Evolutionary conservation across 495 filamentous ascomycete genomes (phyloP), one percentile per base, ranked within the genome.

Genomic region (Hypoxylon subgilvum): DNA sequence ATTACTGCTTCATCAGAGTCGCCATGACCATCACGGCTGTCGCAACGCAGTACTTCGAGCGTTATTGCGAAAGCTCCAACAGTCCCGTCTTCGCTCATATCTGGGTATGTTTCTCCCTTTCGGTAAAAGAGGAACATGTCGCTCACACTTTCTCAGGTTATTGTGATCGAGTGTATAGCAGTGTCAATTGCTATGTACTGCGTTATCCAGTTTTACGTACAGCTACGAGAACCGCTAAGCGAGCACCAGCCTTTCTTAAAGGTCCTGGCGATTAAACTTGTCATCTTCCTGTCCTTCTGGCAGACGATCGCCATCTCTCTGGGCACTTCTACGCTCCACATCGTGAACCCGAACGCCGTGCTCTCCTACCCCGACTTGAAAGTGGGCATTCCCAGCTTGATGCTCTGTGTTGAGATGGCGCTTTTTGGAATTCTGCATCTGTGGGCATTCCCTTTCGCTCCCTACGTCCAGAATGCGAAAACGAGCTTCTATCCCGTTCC

Each of bases 201-300:
- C 67, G 65, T 97, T 47, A 89, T 97, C 58, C 90, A 96, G 57
- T 96, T 95, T 72, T 97, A 96, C 66, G 62, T 88, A 38, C 90
- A 95, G 64, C 73, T 93, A 32, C 85, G 82, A 50, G 70, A 76
- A 6, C 82, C 89, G 46, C 78, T 96, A 17, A 79, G 79, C n/a
- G 76, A 85, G 23, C 81, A 96, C 57, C 75, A 73, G 13, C 89
- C 91, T 1, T 89, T 95, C 53, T 72, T 96, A 47, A 96, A 96
- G 67, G 82, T 96, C 6, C 57, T 91, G 2, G 88, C 90, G 52
- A 96, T 96, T 68, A 96, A 96, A 66, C 82, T 96, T 30, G 92
- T 96, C 60, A 94, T 96, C 70, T 96, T 96, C 79, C 79, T 96
- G 49, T 94, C 89, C 4, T 96, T 96, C 73, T 96, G 92, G 92